Base-by-base conservation (phyloP, 164 flowering plant genomes). In the Cinnamomum chago region DNA sequence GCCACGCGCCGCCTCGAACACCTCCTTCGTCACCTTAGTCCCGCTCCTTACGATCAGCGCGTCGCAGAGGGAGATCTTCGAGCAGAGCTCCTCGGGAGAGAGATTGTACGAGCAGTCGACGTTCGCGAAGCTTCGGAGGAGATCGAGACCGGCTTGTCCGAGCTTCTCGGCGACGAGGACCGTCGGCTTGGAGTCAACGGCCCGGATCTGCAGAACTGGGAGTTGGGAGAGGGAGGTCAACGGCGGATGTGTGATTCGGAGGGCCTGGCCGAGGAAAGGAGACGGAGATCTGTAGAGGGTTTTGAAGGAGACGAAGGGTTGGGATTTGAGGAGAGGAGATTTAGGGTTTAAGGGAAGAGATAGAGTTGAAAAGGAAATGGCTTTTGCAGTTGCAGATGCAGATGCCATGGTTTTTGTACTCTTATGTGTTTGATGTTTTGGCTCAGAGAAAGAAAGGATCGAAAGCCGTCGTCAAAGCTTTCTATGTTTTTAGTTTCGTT, bases 1-100 rank as follows among this genome's bases (percentile, higher is more conserved):
- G 71, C 99, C 98, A 33, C 84, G 79, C 1, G 91, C 83, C 0
- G 97, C 93, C 81, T 91, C 95, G 12, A 93, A 90, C 62, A 95
- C 97, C 83, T 84, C 77, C 20, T 97, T 76, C 22, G 82, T 87
- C 76, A 95, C 98, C 82, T 93, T 92, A 58, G 97, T 95, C 17
- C 94, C 98, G 78, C 99, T 95, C 80, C 99, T 73, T 71, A 95
- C 98, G 67, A 95, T 90, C 85, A 93, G 75, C 50, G 97, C 99
- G 67, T 93, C 99, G 74, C 84, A 88, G 1, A 50, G 50, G 69
- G 89, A 77, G 82, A 93, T 89, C 91, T 87, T 88, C 52, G 75
- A 28, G 77, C 90, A 81, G 0, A 93, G 88, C 58, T 90, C 84
- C 70, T 90, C 94, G 2, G 85, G 89, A 0, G 93, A 75, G 52